Evolutionary conservation across 179 eudicot genomes (phyloP).

Genomic region (Gypsophila paniculata): DNA sequence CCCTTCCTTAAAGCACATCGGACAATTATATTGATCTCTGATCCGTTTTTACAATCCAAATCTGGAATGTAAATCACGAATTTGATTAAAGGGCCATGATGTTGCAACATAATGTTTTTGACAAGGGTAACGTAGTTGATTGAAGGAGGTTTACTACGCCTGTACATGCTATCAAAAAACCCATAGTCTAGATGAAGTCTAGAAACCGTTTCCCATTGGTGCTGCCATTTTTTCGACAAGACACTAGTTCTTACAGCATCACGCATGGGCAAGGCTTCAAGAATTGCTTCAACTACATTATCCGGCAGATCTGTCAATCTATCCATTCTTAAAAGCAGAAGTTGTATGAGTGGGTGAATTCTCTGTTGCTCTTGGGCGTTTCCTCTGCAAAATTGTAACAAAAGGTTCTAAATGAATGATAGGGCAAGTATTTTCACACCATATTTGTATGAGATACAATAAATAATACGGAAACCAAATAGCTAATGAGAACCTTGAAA

Average conservation of each 20-base stretch:
- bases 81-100: background rate
- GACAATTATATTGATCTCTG: slow-evolving; percentile 3
- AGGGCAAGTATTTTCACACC: background rate
- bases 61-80: slow-evolving; percentile 1
- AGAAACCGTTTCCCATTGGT: slow-evolving; percentile 4
- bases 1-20: slow-evolving; percentile 6
- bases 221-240: slow-evolving; percentile 4
- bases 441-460: background rate
- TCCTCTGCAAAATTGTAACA: background rate
- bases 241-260: slow-evolving; percentile 9
- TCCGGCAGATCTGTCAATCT: background rate
- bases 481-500: background rate
- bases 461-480: background rate
- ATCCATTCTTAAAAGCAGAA: background rate
- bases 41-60: background rate
- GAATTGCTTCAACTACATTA: slow-evolving; percentile 10
- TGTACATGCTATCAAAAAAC: slow-evolving; percentile 2
- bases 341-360: background rate
- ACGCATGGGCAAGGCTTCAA: slow-evolving; percentile 6
- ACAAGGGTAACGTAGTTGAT: background rate
- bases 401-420: background rate
- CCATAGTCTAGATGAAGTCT: background rate
- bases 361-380: background rate
- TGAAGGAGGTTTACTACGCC: background rate
- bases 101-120: slow-evolving; percentile 5